Conservation (phyloP, 2,329 filamentous ascomycete species). For the Alternaria ethzedia region DNA sequence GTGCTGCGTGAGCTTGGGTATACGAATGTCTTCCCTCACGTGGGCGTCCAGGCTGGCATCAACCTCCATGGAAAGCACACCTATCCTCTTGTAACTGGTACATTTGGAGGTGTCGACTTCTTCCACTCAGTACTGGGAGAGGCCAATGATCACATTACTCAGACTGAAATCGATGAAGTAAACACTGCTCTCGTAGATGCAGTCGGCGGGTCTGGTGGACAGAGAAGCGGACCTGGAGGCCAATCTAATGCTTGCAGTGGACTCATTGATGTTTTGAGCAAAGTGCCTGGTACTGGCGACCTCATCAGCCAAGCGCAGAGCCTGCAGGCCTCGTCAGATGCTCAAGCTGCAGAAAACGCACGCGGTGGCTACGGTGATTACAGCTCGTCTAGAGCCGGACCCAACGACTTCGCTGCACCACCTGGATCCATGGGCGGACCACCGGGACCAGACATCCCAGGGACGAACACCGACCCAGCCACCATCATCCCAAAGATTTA, state of each 20-base stretch:
- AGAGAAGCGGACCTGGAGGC: conserved; percentile 37
- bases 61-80: conserved; percentile 56
- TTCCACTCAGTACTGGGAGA: conserved; percentile 59
- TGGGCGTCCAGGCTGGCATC: conserved; percentile 55
- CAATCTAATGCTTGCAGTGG: conserved; percentile 41
- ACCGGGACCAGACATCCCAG: conserved; percentile 66
- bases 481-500: conserved; percentile 73
- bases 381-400: conserved; percentile 46
- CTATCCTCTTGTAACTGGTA: conserved; percentile 61
- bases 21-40: conserved; percentile 59
- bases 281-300: conserved; percentile 68
- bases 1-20: conserved; percentile 60
- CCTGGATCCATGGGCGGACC: conserved; percentile 54
- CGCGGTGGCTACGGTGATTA: conserved; percentile 48
- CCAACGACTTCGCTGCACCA: conserved; percentile 48
- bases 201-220: conserved; percentile 26
- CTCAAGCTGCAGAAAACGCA: conserved; percentile 55
- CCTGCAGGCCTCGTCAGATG: conserved; percentile 56
- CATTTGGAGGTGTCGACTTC: conserved; percentile 61
- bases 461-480: conserved; percentile 75
- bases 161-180: conserved; percentile 56
- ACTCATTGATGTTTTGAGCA: conserved; percentile 73
- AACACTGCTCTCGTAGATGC: conserved; percentile 54
- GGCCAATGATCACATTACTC: conserved; percentile 57
- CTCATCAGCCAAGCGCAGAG: conserved; percentile 55